Percentiles rank a stretch among this genome's conserved stretches.
Evolutionary conservation across 2,329 filamentous ascomycete species (phyloP).

Genomic region (Calonectria fujianensis): DNA sequence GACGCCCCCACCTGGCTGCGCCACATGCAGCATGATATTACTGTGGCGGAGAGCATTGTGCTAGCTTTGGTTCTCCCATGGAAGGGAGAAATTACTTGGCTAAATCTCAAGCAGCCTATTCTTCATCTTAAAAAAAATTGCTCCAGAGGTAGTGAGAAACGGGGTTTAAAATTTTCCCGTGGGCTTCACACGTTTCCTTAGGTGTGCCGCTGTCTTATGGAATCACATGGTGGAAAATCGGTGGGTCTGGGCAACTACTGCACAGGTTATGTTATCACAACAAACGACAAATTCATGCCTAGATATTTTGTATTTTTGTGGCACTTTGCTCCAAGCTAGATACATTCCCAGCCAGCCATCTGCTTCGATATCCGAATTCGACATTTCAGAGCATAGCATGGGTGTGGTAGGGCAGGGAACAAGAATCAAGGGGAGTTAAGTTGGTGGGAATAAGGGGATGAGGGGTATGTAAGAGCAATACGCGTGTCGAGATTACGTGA

Average conservation of each 20-base stretch:
- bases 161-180: background rate
- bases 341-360: constrained; percentile 50
- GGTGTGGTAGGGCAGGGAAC: constrained; percentile 46
- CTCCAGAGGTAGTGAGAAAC: background rate
- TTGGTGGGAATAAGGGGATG: constrained; percentile 46
- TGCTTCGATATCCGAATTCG: constrained; percentile 47
- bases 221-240: background rate
- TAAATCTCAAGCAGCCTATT: background rate
- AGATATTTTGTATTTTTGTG: constrained; percentile 48
- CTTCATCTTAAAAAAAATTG: background rate
- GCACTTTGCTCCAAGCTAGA: constrained; percentile 52
- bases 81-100: background rate
- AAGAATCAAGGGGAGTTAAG: constrained; percentile 47
- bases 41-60: constrained; percentile 5
- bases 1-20: constrained; percentile 32
- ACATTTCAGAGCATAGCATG: constrained; percentile 43
- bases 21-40: constrained; percentile 23
- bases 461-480: constrained; percentile 56
- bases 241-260: background rate
- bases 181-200: background rate
- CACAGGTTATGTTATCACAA: background rate
- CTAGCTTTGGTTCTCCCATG: background rate
- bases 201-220: background rate
- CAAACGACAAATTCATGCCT: constrained; percentile 30
- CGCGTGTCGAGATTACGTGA: constrained; percentile 54